phyloP scores from a whole-genome alignment of 2,329 filamentous ascomycete species.

The Escovopsis sp. region DNA sequence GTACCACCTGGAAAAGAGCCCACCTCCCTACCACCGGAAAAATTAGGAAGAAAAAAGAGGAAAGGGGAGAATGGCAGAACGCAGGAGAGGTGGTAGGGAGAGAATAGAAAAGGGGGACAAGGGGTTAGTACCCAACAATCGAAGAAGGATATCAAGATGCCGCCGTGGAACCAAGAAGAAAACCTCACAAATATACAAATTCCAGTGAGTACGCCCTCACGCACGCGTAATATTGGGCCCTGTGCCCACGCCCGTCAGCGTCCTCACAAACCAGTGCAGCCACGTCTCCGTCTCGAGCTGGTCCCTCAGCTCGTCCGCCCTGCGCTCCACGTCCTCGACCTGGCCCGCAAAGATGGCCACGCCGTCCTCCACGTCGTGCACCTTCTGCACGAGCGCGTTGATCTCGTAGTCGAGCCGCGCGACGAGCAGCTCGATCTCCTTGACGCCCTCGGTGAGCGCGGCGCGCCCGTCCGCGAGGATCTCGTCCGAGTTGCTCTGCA shows the following conservation, averaged over 20 bases:
- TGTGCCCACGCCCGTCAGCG: constrained; percentile 43
- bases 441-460: constrained; percentile 53
- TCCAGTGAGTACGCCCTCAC: constrained; percentile 8
- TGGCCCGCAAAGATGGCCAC: constrained; percentile 66
- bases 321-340: constrained; percentile 53
- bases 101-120: too few relatives aligned
- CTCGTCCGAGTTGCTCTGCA: constrained; percentile 52
- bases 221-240: constrained; percentile 36
- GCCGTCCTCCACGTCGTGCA: constrained; percentile 76
- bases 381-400: constrained; percentile 58
- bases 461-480: constrained; percentile 54
- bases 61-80: too few relatives aligned
- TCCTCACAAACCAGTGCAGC: constrained; percentile 48
- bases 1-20: too few relatives aligned
- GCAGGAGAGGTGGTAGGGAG: too few relatives aligned
- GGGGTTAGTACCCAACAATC: too few relatives aligned
- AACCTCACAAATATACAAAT: constrained; percentile 4
- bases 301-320: constrained; percentile 45
- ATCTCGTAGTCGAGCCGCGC: constrained; percentile 91
- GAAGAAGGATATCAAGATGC: background rate
- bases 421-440: constrained; percentile 64
- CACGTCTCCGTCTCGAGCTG: constrained; percentile 50
- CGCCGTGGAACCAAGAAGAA: too few relatives aligned
- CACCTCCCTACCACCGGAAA: too few relatives aligned
- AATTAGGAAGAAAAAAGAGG: too few relatives aligned